phyloP scores from a whole-genome alignment of 768 basidiomycete genomes.

The Erythrobasidium yunnanense region DNA sequence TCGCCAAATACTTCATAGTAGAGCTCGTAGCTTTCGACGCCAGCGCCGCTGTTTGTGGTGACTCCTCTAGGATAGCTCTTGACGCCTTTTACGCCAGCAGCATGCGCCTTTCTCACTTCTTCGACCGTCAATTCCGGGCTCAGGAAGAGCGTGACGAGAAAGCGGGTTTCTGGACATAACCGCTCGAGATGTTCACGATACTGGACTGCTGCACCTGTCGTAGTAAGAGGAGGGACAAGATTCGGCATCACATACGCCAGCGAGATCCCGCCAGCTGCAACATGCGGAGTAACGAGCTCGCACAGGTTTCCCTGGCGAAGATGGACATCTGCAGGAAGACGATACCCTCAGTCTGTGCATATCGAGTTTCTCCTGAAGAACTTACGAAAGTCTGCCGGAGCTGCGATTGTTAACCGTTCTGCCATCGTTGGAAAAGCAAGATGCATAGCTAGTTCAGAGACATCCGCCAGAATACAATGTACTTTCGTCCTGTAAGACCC shows the following conservation, averaged over 20 bases:
- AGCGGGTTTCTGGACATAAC: slow-evolving; percentile 68
- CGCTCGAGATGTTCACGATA: slow-evolving; percentile 66
- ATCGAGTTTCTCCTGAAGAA: neutral
- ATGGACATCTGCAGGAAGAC: slow-evolving; percentile 93
- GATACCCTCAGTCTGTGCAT: slow-evolving; percentile 42
- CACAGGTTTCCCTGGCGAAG: slow-evolving; percentile 77
- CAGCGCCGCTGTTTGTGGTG: slow-evolving; percentile 90
- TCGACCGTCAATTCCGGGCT: slow-evolving; percentile 78
- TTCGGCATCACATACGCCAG: slow-evolving; percentile 99
- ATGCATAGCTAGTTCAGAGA: no score
- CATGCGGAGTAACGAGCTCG: slow-evolving; percentile 75
- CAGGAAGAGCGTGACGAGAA: slow-evolving; percentile 95
- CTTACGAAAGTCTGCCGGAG: slow-evolving; percentile 29
- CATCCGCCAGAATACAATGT: no score
- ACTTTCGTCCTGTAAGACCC: no score
- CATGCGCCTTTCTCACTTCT: slow-evolving; percentile 76
- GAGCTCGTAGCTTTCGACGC: slow-evolving; percentile 85
- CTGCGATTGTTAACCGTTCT: neutral
- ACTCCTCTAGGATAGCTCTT: slow-evolving; percentile 97
- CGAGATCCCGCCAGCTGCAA: slow-evolving; percentile 74
- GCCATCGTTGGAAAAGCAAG: no score
- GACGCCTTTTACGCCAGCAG: slow-evolving; percentile 73
- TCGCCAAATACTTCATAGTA: slow-evolving; percentile 88
- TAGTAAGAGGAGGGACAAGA: slow-evolving; percentile 35
- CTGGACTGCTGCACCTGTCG: slow-evolving; percentile 50